A percentile compares a stretch with the other conserved stretches of the same genome.
phyloP scores from a whole-genome alignment of 805 yeast species.

The Wickerhamomyces rabaulensis region DNA sequence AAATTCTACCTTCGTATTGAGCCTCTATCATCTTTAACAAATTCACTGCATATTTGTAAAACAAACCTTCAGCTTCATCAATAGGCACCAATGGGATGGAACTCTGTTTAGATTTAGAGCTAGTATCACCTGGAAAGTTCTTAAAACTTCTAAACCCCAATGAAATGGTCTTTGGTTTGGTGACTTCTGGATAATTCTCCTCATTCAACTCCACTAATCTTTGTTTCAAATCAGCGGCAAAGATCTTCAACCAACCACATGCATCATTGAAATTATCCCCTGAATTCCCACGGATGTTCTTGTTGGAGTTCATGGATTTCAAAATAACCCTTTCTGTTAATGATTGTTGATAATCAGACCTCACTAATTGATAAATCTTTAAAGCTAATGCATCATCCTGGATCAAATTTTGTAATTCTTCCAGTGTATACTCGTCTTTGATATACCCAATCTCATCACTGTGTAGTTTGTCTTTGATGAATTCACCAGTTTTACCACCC shows the following conservation, averaged over 20 bases:
- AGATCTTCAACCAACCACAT: conserved; percentile 69
- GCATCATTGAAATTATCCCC: conserved; percentile 54
- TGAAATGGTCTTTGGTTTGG: conserved; percentile 44
- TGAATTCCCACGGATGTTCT: conserved; percentile 61
- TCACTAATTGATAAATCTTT: conserved; percentile 52
- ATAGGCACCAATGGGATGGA: conserved; percentile 14
- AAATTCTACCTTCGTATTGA: conserved; percentile 26
- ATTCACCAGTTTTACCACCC: conserved; percentile 85
- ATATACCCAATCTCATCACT: conserved; percentile 47
- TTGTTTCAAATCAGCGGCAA: conserved; percentile 69
- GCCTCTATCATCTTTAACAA: conserved; percentile 37
- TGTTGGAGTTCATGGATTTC: conserved; percentile 86
- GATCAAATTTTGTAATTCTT: conserved; percentile 33
- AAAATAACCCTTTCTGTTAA: conserved; percentile 55
- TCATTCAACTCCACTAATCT: conserved; percentile 78
- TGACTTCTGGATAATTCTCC: conserved; percentile 26
- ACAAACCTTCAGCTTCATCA: conserved; percentile 19
- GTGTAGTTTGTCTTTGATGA: conserved; percentile 42
- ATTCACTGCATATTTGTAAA: conserved; percentile 30
- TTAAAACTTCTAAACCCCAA: conserved; percentile 30
- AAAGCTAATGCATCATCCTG: conserved; percentile 45
- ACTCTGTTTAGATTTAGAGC: conserved; percentile 33
- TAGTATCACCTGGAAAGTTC: conserved; percentile 8
- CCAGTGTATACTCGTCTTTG: conserved; percentile 40
- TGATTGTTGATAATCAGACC: conserved; percentile 57